Evolutionary conservation across 164 flowering plant species (phyloP).

Genomic region (Platanus orientalis): DNA sequence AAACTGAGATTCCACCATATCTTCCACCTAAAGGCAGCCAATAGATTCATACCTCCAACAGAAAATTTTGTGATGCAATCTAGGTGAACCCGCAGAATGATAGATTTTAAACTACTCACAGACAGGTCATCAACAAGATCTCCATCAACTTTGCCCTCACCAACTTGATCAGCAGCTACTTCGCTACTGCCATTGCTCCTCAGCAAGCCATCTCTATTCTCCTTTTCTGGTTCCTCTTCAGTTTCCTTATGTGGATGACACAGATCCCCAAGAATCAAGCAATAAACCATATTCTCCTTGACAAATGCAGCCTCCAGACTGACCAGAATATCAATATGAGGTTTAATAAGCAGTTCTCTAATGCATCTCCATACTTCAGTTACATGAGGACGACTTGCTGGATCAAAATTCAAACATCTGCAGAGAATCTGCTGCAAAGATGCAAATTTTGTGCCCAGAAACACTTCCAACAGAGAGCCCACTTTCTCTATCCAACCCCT

Average conservation of each 20-base stretch:
- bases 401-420: conserved; percentile 52
- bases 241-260: conserved; percentile 26
- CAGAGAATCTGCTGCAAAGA: conserved; percentile 35
- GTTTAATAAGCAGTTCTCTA: conserved; percentile 39
- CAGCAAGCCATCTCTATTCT: conserved; percentile 14
- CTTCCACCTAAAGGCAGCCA: not conserved
- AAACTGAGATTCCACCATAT: not conserved
- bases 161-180: conserved; percentile 21
- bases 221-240: conserved; percentile 8
- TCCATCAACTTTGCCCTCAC: conserved; percentile 22
- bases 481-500: conserved; percentile 42
- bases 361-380: conserved; percentile 60
- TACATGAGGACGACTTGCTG: conserved; percentile 45
- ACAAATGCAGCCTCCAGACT: conserved; percentile 10
- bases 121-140: conserved; percentile 37
- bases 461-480: conserved; percentile 24
- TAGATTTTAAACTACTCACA: conserved; percentile 34
- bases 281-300: conserved; percentile 19
- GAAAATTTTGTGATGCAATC: conserved; percentile 78
- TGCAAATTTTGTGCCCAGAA: conserved; percentile 32
- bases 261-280: conserved; percentile 52
- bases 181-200: conserved; percentile 12
- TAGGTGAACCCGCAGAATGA: conserved; percentile 63
- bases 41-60: conserved; percentile 60
- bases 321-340: conserved; percentile 27